A percentile compares a stretch with the other conserved stretches of the same genome.
Evolutionary conservation across 768 basidiomycete species (phyloP).

Genomic region (Rhizopogon sp.): DNA sequence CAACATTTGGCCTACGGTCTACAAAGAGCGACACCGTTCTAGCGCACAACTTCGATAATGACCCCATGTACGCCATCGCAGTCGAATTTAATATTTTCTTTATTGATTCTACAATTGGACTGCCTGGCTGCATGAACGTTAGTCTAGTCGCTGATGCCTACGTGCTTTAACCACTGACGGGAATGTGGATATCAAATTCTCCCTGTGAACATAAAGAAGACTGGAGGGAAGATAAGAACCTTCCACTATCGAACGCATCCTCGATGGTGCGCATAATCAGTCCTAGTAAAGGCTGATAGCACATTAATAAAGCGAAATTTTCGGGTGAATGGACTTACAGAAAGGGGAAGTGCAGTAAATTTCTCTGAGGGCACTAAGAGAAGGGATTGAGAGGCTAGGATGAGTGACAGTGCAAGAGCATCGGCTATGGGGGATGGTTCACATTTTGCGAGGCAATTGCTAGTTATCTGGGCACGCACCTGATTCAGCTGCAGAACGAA

Average conservation of each 20-base stretch:
- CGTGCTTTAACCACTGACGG: slow-evolving; percentile 4
- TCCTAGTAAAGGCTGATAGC: slow-evolving; percentile 19
- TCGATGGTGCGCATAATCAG: slow-evolving; percentile 43
- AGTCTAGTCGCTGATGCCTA: slow-evolving; percentile 1
- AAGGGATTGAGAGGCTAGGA: slow-evolving; percentile 57
- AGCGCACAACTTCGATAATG: slow-evolving; percentile 36
- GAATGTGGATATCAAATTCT: slow-evolving; percentile 15
- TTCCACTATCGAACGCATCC: slow-evolving; percentile 51
- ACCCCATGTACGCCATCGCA: slow-evolving; percentile 32
- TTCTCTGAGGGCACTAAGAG: slow-evolving; percentile 49
- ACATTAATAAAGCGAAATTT: slow-evolving; percentile 7
- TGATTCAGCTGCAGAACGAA: slow-evolving; percentile 45
- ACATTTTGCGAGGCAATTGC: neutral
- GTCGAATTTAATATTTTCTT: slow-evolving; percentile 29
- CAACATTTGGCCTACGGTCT: slow-evolving; percentile 28
- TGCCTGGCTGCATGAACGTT: slow-evolving; percentile 18
- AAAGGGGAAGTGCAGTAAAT: slow-evolving; percentile 56
- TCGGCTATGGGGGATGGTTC: slow-evolving; percentile 26
- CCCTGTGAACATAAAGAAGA: slow-evolving; percentile 24
- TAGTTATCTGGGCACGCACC: slow-evolving; percentile 20
- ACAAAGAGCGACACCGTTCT: slow-evolving; percentile 28
- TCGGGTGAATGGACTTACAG: slow-evolving; percentile 30
- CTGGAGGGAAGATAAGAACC: slow-evolving; percentile 45
- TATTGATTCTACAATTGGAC: slow-evolving; percentile 32
- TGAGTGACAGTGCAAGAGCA: slow-evolving; percentile 38